These are phyloP conservation scores for Phlegmacium glaucopus DNA, from an alignment of 768 basidiomycete genomes.

Conservation along the genomic window DNA sequence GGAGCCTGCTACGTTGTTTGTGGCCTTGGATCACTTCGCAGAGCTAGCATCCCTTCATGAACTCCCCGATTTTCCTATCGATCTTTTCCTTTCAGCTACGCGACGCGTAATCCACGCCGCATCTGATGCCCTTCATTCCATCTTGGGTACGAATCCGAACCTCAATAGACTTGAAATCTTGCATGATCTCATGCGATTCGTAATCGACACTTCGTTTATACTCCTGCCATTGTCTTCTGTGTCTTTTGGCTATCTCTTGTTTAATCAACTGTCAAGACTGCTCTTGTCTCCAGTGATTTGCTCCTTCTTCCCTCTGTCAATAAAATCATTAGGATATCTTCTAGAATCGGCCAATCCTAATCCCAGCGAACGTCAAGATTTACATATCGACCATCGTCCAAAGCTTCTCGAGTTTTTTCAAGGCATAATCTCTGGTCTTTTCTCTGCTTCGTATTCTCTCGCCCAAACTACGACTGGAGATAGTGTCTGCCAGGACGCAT, in stretches of 20 bases:
- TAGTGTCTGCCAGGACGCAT: slow-evolving; percentile 3
- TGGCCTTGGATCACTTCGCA: slow-evolving; percentile 26
- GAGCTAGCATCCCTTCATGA: slow-evolving; percentile 21
- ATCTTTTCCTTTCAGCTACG: slow-evolving; percentile 25
- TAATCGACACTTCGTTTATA: slow-evolving; percentile 7
- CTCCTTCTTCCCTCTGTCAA: slow-evolving; percentile 26
- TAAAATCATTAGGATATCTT: slow-evolving; percentile 10
- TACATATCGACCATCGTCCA: slow-evolving; percentile 12
- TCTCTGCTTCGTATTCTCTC: neutral
- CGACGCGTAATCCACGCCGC: slow-evolving; percentile 28
- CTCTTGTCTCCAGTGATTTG: slow-evolving; percentile 18
- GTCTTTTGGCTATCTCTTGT: neutral
- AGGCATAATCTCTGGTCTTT: slow-evolving; percentile 1
- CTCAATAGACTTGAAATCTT: slow-evolving; percentile 19
- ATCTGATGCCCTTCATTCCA: slow-evolving; percentile 10
- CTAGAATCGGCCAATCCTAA: slow-evolving; percentile 5
- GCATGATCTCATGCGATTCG: slow-evolving; percentile 1
- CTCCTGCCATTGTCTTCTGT: neutral
- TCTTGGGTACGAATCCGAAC: slow-evolving; percentile 5
- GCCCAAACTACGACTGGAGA: neutral
- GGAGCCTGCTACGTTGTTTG: slow-evolving; percentile 9
- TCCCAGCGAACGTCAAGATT: neutral
- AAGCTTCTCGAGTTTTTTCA: slow-evolving; percentile 15
- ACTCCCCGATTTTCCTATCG: slow-evolving; percentile 17
- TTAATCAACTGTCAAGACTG: slow-evolving; percentile 1